Evolutionary conservation across 768 basidiomycete genomes (phyloP).

Genomic region (Zangia roseola): DNA sequence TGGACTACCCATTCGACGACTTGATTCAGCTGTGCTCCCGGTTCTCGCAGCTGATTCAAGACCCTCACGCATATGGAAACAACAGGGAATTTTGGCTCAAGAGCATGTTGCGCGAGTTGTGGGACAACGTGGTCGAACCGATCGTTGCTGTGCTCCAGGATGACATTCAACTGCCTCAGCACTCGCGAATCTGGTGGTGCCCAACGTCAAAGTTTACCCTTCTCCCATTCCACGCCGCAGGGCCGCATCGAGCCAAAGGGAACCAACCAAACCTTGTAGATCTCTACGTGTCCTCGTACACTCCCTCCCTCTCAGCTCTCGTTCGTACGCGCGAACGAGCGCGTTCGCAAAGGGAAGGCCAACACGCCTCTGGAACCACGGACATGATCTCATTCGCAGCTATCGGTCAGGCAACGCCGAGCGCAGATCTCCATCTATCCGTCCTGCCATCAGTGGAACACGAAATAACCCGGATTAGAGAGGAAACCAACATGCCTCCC

Average conservation of each 20-base stretch:
- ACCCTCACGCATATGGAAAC: not conserved
- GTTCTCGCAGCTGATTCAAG: not conserved
- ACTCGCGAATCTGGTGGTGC: slow-evolving; percentile 3
- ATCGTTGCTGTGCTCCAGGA: not conserved
- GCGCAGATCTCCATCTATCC: not conserved
- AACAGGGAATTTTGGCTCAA: not conserved
- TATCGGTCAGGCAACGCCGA: not conserved
- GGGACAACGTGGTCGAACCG: not conserved
- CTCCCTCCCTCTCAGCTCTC: slow-evolving; percentile 1
- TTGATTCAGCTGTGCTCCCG: too few species aligned
- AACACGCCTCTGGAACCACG: not conserved
- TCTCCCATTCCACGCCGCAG: not conserved
- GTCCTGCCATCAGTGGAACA: not conserved
- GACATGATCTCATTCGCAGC: not conserved
- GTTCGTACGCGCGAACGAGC: not conserved
- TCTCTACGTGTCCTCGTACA: not conserved
- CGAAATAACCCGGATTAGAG: not conserved
- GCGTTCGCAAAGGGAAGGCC: not conserved
- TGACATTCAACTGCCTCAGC: not conserved
- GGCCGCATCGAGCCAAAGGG: not conserved
- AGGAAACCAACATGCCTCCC: not conserved
- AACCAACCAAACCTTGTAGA: not conserved
- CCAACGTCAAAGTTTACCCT: not conserved
- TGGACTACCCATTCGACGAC: too few species aligned
- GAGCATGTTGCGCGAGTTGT: not conserved